Percentiles rank a stretch among this genome's conserved stretches.
These are phyloP conservation scores for Raffaelea ambrosiae DNA, from an alignment of 2,329 filamentous ascomycete species.

Conservation along the genomic window DNA sequence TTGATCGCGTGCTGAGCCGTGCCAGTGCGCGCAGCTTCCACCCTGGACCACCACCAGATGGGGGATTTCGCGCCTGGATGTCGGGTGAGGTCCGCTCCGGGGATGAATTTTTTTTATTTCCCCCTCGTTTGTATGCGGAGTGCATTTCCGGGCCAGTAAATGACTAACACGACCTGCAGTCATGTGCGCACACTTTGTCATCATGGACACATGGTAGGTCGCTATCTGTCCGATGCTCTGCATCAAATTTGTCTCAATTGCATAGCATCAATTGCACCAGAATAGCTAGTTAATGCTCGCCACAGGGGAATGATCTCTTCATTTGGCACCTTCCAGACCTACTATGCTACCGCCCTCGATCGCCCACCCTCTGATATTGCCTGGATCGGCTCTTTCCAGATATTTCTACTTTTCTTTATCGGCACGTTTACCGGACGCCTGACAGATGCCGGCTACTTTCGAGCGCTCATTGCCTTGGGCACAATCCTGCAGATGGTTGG, in stretches of 20 bases:
- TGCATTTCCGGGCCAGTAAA: too few relatives aligned
- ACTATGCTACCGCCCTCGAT: conserved; percentile 33
- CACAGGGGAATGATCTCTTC: conserved; percentile 44
- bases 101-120: too few relatives aligned
- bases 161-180: too few relatives aligned
- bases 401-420: conserved; percentile 47
- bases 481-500: conserved; percentile 33
- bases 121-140: too few relatives aligned
- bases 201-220: conserved; percentile 40
- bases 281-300: neutral
- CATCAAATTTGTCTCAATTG: neutral
- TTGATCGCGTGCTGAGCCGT: conserved; percentile 31
- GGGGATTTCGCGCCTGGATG: conserved; percentile 38
- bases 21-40: conserved; percentile 31
- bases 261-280: too few relatives aligned
- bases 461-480: conserved; percentile 31
- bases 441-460: conserved; percentile 46
- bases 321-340: conserved; percentile 47
- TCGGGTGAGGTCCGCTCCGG: conserved; percentile 27
- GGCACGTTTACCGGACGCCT: conserved; percentile 44
- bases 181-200: conserved; percentile 32
- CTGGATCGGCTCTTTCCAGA: conserved; percentile 46
- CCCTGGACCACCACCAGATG: conserved; percentile 41
- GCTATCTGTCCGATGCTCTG: too few relatives aligned
- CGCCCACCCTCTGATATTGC: conserved; percentile 36